Percentiles rank a stretch among this genome's conserved stretches.
Conservation (phyloP, 345 rosid genomes). For the Salix suchowensis region DNA sequence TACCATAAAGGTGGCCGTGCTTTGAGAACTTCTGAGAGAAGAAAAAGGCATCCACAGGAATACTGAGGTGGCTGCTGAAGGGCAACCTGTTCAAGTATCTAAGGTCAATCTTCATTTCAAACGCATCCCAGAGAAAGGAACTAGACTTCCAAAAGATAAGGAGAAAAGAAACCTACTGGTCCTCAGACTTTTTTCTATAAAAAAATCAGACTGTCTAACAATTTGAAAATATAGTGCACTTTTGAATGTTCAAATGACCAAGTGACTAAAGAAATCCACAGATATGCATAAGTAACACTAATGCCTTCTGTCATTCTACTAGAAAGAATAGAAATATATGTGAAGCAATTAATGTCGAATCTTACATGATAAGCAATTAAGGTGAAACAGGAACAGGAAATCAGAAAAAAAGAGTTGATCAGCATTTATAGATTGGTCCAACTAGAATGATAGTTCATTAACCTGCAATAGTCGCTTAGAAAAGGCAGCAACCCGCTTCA, state of each 20-base stretch:
- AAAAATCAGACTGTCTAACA: no score
- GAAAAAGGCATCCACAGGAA: conserved; percentile 94
- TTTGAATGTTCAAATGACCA: neutral
- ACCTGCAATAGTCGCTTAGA: conserved; percentile 94
- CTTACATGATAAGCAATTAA: no score
- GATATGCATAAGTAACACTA: neutral
- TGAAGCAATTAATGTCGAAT: no score
- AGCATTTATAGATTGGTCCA: neutral
- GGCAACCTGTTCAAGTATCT: conserved; percentile 58
- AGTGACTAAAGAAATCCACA: neutral
- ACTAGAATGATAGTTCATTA: neutral
- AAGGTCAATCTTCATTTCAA: conserved; percentile 8
- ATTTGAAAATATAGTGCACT: no score
- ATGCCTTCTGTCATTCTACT: neutral
- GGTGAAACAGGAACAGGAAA: no score
- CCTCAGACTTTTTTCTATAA: no score
- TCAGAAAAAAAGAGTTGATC: neutral
- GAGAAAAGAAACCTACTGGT: neutral
- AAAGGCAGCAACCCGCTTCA: conserved; percentile 86
- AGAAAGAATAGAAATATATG: no score
- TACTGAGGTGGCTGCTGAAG: conserved; percentile 92
- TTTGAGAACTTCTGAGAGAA: conserved; percentile 87
- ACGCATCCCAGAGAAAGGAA: neutral
- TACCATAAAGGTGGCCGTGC: conserved; percentile 87
- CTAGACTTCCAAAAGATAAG: neutral